phyloP scores from a whole-genome alignment of 2,329 filamentous ascomycete genomes.

The Aspergillus ibericus region DNA sequence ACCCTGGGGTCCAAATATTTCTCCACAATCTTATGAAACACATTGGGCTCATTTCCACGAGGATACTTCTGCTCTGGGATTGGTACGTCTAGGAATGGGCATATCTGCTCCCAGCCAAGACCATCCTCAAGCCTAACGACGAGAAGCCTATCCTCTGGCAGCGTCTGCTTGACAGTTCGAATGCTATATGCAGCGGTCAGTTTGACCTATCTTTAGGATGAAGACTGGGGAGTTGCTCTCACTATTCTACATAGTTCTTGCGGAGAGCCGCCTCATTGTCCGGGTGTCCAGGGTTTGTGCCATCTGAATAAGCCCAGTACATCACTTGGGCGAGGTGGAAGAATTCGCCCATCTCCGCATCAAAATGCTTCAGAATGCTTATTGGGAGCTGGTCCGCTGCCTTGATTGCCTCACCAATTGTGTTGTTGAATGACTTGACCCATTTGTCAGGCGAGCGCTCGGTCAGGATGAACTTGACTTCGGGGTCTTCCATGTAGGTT shows the following conservation, averaged over 20 bases:
- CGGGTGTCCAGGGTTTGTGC: conserved; percentile 13
- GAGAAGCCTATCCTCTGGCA: conserved; percentile 22
- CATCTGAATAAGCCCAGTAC: conserved; percentile 13
- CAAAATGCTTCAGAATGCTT: conserved; percentile 23
- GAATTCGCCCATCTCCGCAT: conserved; percentile 17
- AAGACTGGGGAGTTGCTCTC: not conserved
- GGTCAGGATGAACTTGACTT: conserved; percentile 28
- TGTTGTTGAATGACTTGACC: conserved; percentile 24
- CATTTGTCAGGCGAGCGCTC: conserved; percentile 24
- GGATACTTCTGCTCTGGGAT: conserved; percentile 23
- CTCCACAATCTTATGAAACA: conserved; percentile 16
- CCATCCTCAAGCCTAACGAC: conserved; percentile 23
- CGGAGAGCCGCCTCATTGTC: conserved; percentile 17
- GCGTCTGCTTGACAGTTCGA: conserved; percentile 16
- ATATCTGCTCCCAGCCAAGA: conserved; percentile 25
- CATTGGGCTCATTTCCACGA: conserved; percentile 22
- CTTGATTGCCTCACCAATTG: conserved; percentile 7
- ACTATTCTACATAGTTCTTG: conserved; percentile 25
- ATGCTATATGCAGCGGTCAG: conserved; percentile 14
- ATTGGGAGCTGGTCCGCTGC: conserved; percentile 16
- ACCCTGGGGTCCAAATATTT: conserved; percentile 15
- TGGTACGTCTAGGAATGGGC: conserved; percentile 22
- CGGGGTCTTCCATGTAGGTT: conserved; percentile 21
- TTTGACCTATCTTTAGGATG: not conserved
- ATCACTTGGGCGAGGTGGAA: conserved; percentile 11